Conservation (phyloP, 768 basidiomycete species). For the Lyophyllum decastes region DNA sequence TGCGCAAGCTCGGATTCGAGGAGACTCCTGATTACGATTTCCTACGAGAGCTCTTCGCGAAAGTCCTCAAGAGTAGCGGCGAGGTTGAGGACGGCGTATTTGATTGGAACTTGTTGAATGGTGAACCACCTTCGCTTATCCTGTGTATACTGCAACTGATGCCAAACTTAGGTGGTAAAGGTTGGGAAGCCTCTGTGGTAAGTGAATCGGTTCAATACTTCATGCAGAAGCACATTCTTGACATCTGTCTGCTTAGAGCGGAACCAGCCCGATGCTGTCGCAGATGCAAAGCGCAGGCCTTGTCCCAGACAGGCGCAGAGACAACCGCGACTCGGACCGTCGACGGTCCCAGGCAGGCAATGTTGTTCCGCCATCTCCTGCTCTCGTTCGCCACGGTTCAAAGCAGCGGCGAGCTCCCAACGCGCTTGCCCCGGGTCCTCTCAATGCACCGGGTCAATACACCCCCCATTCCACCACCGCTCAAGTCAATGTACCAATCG, state of each 20-base stretch:
- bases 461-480: conserved; percentile 77
- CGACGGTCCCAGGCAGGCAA: conserved; percentile 60
- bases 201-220: conserved; percentile 28
- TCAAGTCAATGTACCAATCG: conserved; percentile 72
- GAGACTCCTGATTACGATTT: conserved; percentile 99
- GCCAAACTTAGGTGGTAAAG: conserved; percentile 69
- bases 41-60: conserved; percentile 90
- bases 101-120: conserved; percentile 95
- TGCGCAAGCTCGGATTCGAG: conserved; percentile 97
- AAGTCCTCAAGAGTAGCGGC: conserved; percentile 88
- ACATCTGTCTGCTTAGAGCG: conserved; percentile 36
- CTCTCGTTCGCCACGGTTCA: conserved; percentile 74
- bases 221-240: not conserved
- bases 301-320: conserved; percentile 60
- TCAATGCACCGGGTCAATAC: conserved; percentile 49
- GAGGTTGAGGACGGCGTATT: conserved; percentile 93
- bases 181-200: conserved; percentile 88
- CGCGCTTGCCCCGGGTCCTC: conserved; percentile 56
- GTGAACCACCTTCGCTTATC: conserved; percentile 34
- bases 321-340: conserved; percentile 62
- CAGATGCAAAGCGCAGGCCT: conserved; percentile 61
- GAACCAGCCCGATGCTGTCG: conserved; percentile 61
- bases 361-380: conserved; percentile 73
- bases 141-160: conserved; percentile 5
- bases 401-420: conserved; percentile 67